A percentile compares a stretch with the other conserved stretches of the same genome.
Conservation (phyloP, 768 basidiomycete species). For the Multifurca ochricompacta region DNA sequence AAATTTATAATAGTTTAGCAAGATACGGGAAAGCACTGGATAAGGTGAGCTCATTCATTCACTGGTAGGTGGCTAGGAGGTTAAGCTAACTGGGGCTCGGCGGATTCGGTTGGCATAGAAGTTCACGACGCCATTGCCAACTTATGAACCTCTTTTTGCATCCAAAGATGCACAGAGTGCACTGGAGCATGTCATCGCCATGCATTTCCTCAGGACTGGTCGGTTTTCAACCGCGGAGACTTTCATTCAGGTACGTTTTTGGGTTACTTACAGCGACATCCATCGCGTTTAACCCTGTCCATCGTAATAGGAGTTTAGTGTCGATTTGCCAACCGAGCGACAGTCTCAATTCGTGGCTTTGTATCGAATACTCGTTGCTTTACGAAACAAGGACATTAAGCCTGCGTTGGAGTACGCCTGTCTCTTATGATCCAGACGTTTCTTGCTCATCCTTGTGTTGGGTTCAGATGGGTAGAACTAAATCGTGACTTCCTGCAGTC, state of each 20-base stretch:
- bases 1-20: slow-evolving; percentile 69
- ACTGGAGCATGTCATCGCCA: slow-evolving; percentile 60
- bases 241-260: slow-evolving; percentile 54
- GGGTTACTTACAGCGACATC: neutral
- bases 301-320: slow-evolving; percentile 51
- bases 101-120: slow-evolving; percentile 31
- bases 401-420: slow-evolving; percentile 69
- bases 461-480: slow-evolving; percentile 66
- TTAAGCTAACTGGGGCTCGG: slow-evolving; percentile 13
- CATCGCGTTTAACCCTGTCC: slow-evolving; percentile 7
- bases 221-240: slow-evolving; percentile 71
- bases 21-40: slow-evolving; percentile 83
- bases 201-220: slow-evolving; percentile 75
- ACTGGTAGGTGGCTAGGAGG: neutral
- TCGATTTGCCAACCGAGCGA: slow-evolving; percentile 45
- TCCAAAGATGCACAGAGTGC: slow-evolving; percentile 51
- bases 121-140: slow-evolving; percentile 49
- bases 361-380: slow-evolving; percentile 60
- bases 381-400: slow-evolving; percentile 56
- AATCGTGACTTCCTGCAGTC: slow-evolving; percentile 59
- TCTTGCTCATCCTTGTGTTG: neutral
- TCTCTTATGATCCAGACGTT: neutral
- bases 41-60: slow-evolving; percentile 55
- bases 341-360: slow-evolving; percentile 58
- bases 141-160: slow-evolving; percentile 59